Conservation (phyloP, 2,329 filamentous ascomycete species). For the Aspergillus fructus region DNA sequence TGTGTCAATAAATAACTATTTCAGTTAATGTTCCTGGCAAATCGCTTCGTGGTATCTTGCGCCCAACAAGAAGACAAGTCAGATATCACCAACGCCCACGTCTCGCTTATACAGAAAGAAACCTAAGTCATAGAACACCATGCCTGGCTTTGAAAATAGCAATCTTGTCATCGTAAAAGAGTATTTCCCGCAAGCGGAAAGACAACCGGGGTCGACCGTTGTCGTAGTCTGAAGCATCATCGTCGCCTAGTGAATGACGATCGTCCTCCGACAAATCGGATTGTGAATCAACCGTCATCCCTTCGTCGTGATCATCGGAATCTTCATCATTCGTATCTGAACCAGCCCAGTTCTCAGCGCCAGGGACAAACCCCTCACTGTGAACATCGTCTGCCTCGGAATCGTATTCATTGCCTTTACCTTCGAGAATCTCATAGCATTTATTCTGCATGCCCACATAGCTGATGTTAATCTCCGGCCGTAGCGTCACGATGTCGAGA, state of each 20-base stretch:
- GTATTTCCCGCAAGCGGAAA: conserved; percentile 71
- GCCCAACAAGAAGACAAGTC: conserved; percentile 4
- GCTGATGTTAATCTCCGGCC: conserved; percentile 73
- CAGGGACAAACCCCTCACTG: conserved; percentile 49
- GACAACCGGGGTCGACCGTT: conserved; percentile 39
- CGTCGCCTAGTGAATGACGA: conserved; percentile 38
- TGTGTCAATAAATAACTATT: neutral
- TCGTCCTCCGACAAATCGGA: conserved; percentile 27
- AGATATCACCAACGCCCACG: conserved; percentile 9
- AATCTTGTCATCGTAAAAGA: conserved; percentile 82
- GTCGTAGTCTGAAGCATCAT: conserved; percentile 46
- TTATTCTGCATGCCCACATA: conserved; percentile 75
- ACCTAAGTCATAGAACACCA: conserved; percentile 45
- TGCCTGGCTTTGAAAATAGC: conserved; percentile 77
- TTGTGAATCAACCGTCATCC: conserved; percentile 23
- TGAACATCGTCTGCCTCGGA: conserved; percentile 45
- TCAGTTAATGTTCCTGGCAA: neutral
- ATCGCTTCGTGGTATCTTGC: conserved; percentile 20
- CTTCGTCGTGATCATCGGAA: conserved; percentile 41
- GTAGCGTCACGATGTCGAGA: conserved; percentile 73
- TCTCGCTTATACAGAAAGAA: neutral
- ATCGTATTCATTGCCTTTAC: conserved; percentile 39
- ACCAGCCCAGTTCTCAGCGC: conserved; percentile 42
- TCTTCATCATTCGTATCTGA: conserved; percentile 48
- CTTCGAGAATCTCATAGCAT: conserved; percentile 79